Evolutionary conservation across 2,329 filamentous ascomycete genomes (phyloP).

Genomic region (Alternaria arbusti): DNA sequence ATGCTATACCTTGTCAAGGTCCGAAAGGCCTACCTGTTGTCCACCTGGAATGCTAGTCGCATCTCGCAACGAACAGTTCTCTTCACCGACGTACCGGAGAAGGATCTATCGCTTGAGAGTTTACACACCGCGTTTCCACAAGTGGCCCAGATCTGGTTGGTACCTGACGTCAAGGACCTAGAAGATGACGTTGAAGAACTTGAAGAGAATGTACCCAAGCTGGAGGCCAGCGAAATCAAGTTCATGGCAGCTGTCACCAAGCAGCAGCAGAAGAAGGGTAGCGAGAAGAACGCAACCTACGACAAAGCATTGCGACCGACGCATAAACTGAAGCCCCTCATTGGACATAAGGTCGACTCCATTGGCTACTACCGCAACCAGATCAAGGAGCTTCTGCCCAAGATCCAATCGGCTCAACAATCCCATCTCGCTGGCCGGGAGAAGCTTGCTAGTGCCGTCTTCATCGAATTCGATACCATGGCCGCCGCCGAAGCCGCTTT

Average conservation of each 20-base stretch:
- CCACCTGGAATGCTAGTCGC: slow-evolving; percentile 51
- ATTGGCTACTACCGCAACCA: slow-evolving; percentile 83
- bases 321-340: slow-evolving; percentile 48
- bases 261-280: slow-evolving; percentile 20
- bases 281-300: slow-evolving; percentile 64
- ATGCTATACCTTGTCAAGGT: slow-evolving; percentile 55
- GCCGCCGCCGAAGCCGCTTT: slow-evolving; percentile 81
- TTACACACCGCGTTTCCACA: slow-evolving; percentile 49
- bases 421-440: slow-evolving; percentile 70
- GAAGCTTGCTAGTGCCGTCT: slow-evolving; percentile 75
- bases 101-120: slow-evolving; percentile 43
- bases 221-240: slow-evolving; percentile 55
- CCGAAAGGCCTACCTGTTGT: slow-evolving; percentile 55
- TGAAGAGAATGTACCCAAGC: slow-evolving; percentile 50
- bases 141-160: slow-evolving; percentile 55
- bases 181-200: slow-evolving; percentile 52
- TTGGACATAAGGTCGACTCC: slow-evolving; percentile 64
- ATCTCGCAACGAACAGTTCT: slow-evolving; percentile 57
- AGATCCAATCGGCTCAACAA: slow-evolving; percentile 71
- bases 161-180: slow-evolving; percentile 53
- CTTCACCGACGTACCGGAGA: slow-evolving; percentile 55
- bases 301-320: slow-evolving; percentile 63
- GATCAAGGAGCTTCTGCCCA: slow-evolving; percentile 73
- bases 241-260: slow-evolving; percentile 22
- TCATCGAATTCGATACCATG: slow-evolving; percentile 86